Conservation (phyloP, 345 rosid genomes). For the Gossypium australe region DNA sequence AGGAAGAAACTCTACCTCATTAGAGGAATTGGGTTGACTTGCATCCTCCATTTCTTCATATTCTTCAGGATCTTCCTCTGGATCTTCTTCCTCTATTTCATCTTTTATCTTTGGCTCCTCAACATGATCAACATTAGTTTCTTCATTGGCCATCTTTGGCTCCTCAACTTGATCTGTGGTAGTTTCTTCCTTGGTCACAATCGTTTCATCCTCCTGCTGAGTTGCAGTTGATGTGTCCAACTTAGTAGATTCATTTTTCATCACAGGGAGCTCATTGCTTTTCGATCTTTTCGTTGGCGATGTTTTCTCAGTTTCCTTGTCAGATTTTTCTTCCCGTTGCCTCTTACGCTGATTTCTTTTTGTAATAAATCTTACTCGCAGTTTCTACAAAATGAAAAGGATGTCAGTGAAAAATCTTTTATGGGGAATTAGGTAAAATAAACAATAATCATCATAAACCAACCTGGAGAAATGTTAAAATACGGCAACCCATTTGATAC, state of each 20-base stretch:
- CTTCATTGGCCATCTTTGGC: slow-evolving; percentile 29
- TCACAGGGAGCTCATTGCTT: slow-evolving; percentile 44
- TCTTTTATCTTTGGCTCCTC: slow-evolving; percentile 36
- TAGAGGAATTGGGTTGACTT: slow-evolving; percentile 31
- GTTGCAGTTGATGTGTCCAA: slow-evolving; percentile 28
- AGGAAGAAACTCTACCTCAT: slow-evolving; percentile 42
- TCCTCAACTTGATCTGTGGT: slow-evolving; percentile 34
- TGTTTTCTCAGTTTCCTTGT: slow-evolving; percentile 40
- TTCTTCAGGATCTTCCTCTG: slow-evolving; percentile 65
- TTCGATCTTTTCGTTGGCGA: slow-evolving; percentile 47
- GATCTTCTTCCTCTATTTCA: slow-evolving; percentile 35
- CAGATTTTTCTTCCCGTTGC: slow-evolving; percentile 49
- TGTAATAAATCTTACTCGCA: slow-evolving; percentile 52
- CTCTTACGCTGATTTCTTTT: slow-evolving; percentile 80
- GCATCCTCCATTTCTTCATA: slow-evolving; percentile 50
- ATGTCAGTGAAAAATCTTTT: not conserved
- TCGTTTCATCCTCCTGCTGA: slow-evolving; percentile 34
- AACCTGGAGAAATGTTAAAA: slow-evolving; percentile 81
- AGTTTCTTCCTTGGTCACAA: slow-evolving; percentile 28
- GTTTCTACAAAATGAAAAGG: slow-evolving; percentile 40
- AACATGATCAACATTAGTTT: slow-evolving; percentile 27
- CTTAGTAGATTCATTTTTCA: slow-evolving; percentile 30
- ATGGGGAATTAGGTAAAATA: slow-evolving; percentile 10
- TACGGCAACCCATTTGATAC: slow-evolving; percentile 84
- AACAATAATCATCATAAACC: slow-evolving; percentile 15